phyloP scores from a whole-genome alignment of 148 eudicot genomes.

The Rhododendron vialii region DNA sequence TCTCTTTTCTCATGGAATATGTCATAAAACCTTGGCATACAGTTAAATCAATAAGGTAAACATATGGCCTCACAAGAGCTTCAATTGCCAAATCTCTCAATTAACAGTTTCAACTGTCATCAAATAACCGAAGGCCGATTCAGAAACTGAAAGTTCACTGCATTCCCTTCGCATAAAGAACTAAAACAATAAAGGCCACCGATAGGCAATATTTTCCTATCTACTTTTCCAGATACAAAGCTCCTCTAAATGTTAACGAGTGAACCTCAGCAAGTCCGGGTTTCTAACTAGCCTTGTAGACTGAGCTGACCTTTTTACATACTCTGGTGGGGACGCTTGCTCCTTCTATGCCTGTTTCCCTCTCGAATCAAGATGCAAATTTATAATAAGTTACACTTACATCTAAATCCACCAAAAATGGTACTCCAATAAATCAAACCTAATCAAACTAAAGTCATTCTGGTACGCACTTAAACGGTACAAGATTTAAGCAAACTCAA shows the following conservation, averaged over 20 bases:
- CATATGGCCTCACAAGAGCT: neutral
- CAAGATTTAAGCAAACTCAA: neutral
- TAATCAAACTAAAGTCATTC: neutral
- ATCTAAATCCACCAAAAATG: neutral
- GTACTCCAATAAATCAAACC: neutral
- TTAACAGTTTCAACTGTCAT: neutral
- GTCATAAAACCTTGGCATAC: neutral
- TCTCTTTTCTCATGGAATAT: neutral
- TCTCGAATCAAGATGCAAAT: neutral
- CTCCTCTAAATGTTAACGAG: neutral
- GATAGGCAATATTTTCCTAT: neutral
- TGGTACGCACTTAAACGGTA: neutral
- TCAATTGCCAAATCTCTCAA: neutral
- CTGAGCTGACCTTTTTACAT: neutral
- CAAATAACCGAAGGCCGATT: neutral
- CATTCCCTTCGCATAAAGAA: neutral
- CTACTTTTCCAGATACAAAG: neutral
- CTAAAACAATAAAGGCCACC: neutral
- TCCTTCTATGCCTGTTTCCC: neutral
- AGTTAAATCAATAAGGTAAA: neutral
- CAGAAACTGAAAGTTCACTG: neutral
- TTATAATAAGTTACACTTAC: neutral
- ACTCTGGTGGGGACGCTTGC: neutral
- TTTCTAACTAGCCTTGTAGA: neutral
- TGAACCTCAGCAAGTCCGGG: neutral